Conservation (phyloP, 176 grass and related monocot species). For the Phoenix dactylifera region DNA sequence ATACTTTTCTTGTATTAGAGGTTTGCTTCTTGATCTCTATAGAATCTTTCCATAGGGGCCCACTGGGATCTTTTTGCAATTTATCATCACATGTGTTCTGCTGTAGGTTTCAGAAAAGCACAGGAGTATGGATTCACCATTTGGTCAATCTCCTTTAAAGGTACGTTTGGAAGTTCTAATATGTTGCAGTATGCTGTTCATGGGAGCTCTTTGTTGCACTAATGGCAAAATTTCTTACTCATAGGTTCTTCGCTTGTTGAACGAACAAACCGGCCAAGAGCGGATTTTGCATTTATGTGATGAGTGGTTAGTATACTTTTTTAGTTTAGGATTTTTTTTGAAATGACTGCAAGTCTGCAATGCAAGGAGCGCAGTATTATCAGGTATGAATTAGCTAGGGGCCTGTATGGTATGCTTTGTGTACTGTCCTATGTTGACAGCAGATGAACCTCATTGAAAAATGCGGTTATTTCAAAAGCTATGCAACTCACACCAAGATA, state of each 20-base stretch:
- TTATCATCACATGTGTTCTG: neutral
- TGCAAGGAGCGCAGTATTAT: too few relatives aligned
- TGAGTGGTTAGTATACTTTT: slow-evolving; percentile 65
- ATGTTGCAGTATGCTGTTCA: neutral
- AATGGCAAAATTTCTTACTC: slow-evolving; percentile 1
- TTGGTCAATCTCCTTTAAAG: slow-evolving; percentile 47
- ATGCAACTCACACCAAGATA: too few relatives aligned
- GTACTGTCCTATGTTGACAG: too few relatives aligned
- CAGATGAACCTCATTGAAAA: too few relatives aligned
- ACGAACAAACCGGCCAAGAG: slow-evolving; percentile 68
- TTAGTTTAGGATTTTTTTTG: neutral
- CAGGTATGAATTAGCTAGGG: too few relatives aligned
- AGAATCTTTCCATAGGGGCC: too few relatives aligned
- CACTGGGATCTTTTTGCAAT: too few relatives aligned
- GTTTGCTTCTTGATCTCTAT: slow-evolving; percentile 24
- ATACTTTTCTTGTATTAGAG: slow-evolving; percentile 87
- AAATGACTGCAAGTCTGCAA: neutral
- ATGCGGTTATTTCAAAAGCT: too few relatives aligned
- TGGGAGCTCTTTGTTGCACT: neutral
- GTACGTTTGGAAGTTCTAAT: slow-evolving; percentile 14
- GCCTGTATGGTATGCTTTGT: too few relatives aligned
- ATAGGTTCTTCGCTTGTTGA: slow-evolving; percentile 76
- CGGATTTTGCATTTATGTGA: slow-evolving; percentile 53
- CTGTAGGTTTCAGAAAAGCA: slow-evolving; percentile 86
- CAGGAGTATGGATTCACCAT: slow-evolving; percentile 40